These are phyloP conservation scores for Fusarium heterosporum DNA, from an alignment of 2,329 filamentous ascomycete genomes.

Conservation along the genomic window DNA sequence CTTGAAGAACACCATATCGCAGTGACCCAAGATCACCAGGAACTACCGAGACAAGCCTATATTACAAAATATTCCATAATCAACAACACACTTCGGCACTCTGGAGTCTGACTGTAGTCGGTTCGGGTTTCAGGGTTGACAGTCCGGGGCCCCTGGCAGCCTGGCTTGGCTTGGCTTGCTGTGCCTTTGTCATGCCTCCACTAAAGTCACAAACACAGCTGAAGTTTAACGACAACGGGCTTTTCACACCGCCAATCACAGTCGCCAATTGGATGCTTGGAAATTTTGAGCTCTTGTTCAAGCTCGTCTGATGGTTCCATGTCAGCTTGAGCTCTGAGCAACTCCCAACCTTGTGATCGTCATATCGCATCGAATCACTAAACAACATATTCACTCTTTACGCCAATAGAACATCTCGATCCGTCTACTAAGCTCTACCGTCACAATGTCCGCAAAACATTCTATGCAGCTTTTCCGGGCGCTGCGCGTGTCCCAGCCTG, in stretches of 20 bases:
- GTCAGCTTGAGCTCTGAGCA: slow-evolving; percentile 26
- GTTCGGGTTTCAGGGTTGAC: neutral
- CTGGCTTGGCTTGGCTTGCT: neutral
- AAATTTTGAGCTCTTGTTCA: slow-evolving; percentile 42
- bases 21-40: neutral
- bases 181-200: slow-evolving; percentile 6
- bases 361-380: slow-evolving; percentile 22
- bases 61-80: neutral
- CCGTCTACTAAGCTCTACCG: neutral
- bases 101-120: neutral
- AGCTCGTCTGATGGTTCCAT: slow-evolving; percentile 7
- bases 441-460: slow-evolving; percentile 43
- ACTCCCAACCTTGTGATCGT: slow-evolving; percentile 20
- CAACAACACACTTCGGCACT: slow-evolving; percentile 7
- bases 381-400: neutral
- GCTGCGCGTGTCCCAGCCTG: slow-evolving; percentile 40
- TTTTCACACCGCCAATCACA: slow-evolving; percentile 37
- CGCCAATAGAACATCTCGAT: neutral
- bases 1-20: neutral
- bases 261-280: slow-evolving; percentile 37
- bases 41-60: neutral
- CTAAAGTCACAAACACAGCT: neutral
- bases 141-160: slow-evolving; percentile 21
- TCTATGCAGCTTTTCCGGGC: slow-evolving; percentile 42
- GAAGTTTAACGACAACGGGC: slow-evolving; percentile 10